Base-by-base conservation (phyloP, 306 rosid species). In the Aeschynomene evenia region DNA sequence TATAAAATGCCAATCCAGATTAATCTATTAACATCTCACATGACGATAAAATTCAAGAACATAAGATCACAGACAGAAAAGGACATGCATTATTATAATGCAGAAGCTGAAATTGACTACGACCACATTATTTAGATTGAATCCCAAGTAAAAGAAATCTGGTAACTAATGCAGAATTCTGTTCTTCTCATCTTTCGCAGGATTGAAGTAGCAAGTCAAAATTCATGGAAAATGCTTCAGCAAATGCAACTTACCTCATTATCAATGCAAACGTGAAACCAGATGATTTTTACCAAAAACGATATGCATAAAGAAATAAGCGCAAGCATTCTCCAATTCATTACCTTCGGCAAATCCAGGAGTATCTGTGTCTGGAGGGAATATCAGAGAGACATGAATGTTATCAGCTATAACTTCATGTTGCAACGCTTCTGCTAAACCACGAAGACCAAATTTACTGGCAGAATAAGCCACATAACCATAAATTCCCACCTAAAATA, bases 351-450 rank as follows among this genome's bases (percentile, higher is more conserved):
- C 71, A 3, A 86, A 37, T 16, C 97, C 97, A 11, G 98, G 98
- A 69, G 98, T 94, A 63, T 94, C 91, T 0, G 97, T 94, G 58
- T 90, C 98, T 0, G 98, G 98, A 66, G 98, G 98, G 63, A 86
- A 90, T 46, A 94, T 81, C 14, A 94, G 80, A 58, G 97, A 94
- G 51, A 94, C 74, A 29, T 88, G 92, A 79, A 94, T 94, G 59
- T 88, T 77, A 54, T 90, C 88, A 2, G 63, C 86, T 24, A 94
- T 87, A 62, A 94, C 81, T 75, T 90, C 98, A n/a, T 94, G 98
- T 39, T 94, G 98, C 75, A 94, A 76, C 11, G 98, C 83, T 68
- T 90, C 95, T 5, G 94, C 98, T 64, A 93, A 80, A 68, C 98
- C 98, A 45, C 94, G 84, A 7, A 93, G 94, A 36, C 88, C 98